A percentile compares a stretch with the other conserved stretches of the same genome.
phyloP scores from a whole-genome alignment of 495 filamentous ascomycete species.

The Pyronema domesticum region DNA sequence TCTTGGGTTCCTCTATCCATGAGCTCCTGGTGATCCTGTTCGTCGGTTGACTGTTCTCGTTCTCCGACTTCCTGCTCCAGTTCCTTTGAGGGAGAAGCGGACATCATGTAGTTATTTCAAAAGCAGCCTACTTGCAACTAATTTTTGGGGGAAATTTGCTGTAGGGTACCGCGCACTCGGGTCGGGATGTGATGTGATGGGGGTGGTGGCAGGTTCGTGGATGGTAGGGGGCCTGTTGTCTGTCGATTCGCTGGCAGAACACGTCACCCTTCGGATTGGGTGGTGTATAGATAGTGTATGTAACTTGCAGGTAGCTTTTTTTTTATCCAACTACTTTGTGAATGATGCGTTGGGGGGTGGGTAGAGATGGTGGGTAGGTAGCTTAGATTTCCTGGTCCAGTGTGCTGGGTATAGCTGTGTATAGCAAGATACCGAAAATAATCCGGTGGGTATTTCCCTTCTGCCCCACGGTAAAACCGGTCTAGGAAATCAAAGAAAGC shows the following conservation, averaged over 20 bases:
- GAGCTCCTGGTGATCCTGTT: slow-evolving; percentile 49
- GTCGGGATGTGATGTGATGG: no score
- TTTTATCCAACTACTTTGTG: not conserved
- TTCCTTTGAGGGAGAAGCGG: slow-evolving; percentile 83
- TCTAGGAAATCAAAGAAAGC: no score
- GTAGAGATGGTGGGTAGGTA: no score
- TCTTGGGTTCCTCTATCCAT: slow-evolving; percentile 55
- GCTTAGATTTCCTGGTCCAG: not conserved
- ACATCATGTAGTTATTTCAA: slow-evolving; percentile 50
- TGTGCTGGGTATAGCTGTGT: not conserved
- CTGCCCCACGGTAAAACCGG: no score
- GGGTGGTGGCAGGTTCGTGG: no score
- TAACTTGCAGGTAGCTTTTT: not conserved
- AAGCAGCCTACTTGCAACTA: not conserved
- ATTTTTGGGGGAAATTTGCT: not conserved
- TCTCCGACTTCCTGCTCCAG: slow-evolving; percentile 75
- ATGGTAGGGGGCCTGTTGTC: not conserved
- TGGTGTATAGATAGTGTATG: not conserved
- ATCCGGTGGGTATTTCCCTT: not conserved
- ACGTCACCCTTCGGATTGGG: slow-evolving; percentile 3
- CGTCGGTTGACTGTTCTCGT: slow-evolving; percentile 83
- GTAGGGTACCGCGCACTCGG: no score
- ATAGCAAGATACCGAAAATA: not conserved
- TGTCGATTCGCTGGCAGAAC: slow-evolving; percentile 3
- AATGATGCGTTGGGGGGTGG: not conserved